Conservation (phyloP, 2,329 filamentous ascomycete species). For the Xylaria hypoxylon region DNA sequence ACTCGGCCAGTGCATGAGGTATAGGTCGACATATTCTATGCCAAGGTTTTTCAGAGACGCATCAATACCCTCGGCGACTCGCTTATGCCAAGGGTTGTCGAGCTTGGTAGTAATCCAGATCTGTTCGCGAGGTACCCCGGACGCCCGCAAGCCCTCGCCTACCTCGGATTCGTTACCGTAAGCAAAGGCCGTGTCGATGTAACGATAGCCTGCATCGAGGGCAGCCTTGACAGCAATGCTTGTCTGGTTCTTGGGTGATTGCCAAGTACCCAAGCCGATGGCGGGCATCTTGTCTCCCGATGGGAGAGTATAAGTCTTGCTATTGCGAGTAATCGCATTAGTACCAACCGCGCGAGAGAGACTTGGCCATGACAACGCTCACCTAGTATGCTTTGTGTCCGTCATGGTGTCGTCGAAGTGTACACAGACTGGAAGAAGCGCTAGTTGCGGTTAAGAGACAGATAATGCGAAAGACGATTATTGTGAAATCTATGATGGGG, state of each 20-base stretch:
- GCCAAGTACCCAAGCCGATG: slow-evolving; percentile 83
- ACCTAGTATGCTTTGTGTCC: slow-evolving; percentile 47
- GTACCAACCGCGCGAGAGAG: neutral
- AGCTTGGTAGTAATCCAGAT: slow-evolving; percentile 85
- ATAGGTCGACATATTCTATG: slow-evolving; percentile 75
- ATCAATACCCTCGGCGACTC: slow-evolving; percentile 71
- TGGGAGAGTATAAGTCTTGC: slow-evolving; percentile 75
- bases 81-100: slow-evolving; percentile 82
- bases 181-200: slow-evolving; percentile 80
- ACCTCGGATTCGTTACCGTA: slow-evolving; percentile 83
- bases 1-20: slow-evolving; percentile 79
- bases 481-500: slow-evolving; percentile 5
- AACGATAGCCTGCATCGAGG: slow-evolving; percentile 75
- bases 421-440: neutral
- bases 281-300: slow-evolving; percentile 82
- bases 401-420: slow-evolving; percentile 42
- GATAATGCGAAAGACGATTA: neutral
- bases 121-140: slow-evolving; percentile 72
- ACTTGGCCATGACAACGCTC: slow-evolving; percentile 3
- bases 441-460: neutral
- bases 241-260: slow-evolving; percentile 76
- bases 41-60: slow-evolving; percentile 70
- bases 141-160: slow-evolving; percentile 71
- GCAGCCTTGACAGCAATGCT: slow-evolving; percentile 77
- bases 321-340: slow-evolving; percentile 39